A percentile compares a stretch with the other conserved stretches of the same genome.
phyloP scores from a whole-genome alignment of 768 basidiomycete species.

The Mycena crocata region DNA sequence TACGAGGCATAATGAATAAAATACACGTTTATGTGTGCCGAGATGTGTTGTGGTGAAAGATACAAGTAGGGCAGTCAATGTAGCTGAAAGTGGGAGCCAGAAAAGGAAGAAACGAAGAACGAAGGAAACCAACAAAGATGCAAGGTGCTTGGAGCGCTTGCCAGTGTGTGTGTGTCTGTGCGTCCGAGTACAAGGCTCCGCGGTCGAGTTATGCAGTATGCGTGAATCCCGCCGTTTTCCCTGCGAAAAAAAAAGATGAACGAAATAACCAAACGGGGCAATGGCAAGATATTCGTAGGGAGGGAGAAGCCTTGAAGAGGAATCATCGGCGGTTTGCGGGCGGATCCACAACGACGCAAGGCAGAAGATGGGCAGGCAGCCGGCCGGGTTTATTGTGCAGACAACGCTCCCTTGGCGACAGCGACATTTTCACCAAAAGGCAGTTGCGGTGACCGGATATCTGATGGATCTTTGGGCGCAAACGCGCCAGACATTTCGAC shows the following conservation, averaged over 20 bases:
- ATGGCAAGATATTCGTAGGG: slow-evolving; percentile 32
- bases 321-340: slow-evolving; percentile 21
- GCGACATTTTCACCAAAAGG: slow-evolving; percentile 58
- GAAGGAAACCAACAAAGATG: slow-evolving; percentile 25
- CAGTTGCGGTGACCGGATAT: slow-evolving; percentile 56
- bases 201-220: no score
- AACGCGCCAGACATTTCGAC: slow-evolving; percentile 46
- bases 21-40: slow-evolving; percentile 30
- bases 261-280: slow-evolving; percentile 24
- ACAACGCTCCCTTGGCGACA: slow-evolving; percentile 43
- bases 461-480: slow-evolving; percentile 43
- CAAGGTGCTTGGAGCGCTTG: slow-evolving; percentile 27
- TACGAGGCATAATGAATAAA: slow-evolving; percentile 32
- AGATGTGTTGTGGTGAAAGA: slow-evolving; percentile 28
- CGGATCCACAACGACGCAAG: slow-evolving; percentile 11
- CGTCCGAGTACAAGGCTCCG: slow-evolving; percentile 16
- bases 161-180: slow-evolving; percentile 19
- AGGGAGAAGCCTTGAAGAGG: slow-evolving; percentile 16
- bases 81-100: slow-evolving; percentile 19
- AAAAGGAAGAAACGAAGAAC: background rate
- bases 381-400: slow-evolving; percentile 36
- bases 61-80: slow-evolving; percentile 22
- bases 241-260: slow-evolving; percentile 27
- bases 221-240: no score
- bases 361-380: slow-evolving; percentile 19